Evolutionary conservation across 2,329 filamentous ascomycete species (phyloP), one percentile per base, ranked within the genome.

Genomic region (Penicillium crustosum): DNA sequence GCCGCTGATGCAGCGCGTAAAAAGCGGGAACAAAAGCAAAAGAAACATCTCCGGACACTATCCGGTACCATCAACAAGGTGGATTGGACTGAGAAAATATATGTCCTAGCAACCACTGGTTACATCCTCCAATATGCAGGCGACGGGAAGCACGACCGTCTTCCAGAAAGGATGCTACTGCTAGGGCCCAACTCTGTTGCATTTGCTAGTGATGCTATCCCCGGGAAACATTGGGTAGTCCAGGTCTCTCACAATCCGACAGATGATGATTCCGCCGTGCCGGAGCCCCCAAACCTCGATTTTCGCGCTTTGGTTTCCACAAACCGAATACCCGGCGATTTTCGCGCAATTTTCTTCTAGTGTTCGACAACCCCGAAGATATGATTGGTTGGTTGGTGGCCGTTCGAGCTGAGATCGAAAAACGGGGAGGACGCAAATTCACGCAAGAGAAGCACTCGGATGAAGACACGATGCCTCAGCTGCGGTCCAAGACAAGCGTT

Each of bases 171-270:
- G 59, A 77, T 81, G 62, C 63, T 81, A 50, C 74, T 76, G 41
- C 62, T 81, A 49, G 76, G 77, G 3, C 72, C 75, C 19, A 70
- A 76, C 5, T 80, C 78, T 10, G 78, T 78, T 15, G 79, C 79
- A 12, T 80, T 80, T 66, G 79, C 77, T 2, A 79, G 78, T 60
- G 79, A 81, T 66, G 78, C 76, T 8, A 78, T 81, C 57, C 77
- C 78, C 0, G 79, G 79, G 3, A 79, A 75, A 58, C 79, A 78
- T 55, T 81, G 75, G 74, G 79, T 81, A 5, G 62, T 81, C 41
- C 78, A 80, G 56, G 69, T 81, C 13, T 79, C 77, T 13, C 73
- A 77, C 36, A 71, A 70, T 4, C 63, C 70, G 3, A 66, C 69
- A 5, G 68, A 73, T 10, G 71, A 73, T 45, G 49, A 49, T 21